Percentiles rank a stretch among this genome's conserved stretches.
Evolutionary conservation across 2,329 filamentous ascomycete genomes (phyloP).

Genomic region (Scedosporium apiospermum): DNA sequence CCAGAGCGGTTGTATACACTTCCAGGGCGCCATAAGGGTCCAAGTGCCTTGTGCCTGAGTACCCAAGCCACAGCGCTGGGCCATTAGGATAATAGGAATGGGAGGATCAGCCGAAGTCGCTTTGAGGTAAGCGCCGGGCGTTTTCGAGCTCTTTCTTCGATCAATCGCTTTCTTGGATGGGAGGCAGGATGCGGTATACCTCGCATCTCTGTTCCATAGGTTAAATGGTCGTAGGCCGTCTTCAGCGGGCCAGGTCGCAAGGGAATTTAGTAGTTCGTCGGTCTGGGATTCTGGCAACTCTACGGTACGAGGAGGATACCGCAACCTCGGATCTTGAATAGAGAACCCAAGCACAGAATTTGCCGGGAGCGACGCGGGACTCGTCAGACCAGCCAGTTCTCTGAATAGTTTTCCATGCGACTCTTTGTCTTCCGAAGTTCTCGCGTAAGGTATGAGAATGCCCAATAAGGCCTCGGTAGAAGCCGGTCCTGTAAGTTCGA

Average conservation of each 20-base stretch:
- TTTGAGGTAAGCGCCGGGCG: constrained; percentile 53
- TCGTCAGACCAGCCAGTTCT: constrained; percentile 49
- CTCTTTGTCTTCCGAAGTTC: constrained; percentile 16
- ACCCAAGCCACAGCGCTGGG: constrained; percentile 39
- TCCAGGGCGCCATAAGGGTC: constrained; percentile 84
- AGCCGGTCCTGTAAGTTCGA: constrained; percentile 54
- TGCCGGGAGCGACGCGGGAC: constrained; percentile 58
- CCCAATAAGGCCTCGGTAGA: constrained; percentile 70
- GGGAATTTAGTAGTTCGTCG: constrained; percentile 43
- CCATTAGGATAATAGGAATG: constrained; percentile 67
- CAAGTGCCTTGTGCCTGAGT: constrained; percentile 57
- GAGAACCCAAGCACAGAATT: constrained; percentile 65
- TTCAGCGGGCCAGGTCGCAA: constrained; percentile 62
- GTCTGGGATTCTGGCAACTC: constrained; percentile 20
- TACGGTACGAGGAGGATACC: constrained; percentile 58
- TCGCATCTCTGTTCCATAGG: constrained; percentile 60
- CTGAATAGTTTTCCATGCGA: constrained; percentile 40
- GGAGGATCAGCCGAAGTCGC: constrained; percentile 53
- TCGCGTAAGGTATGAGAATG: constrained; percentile 47
- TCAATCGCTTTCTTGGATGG: constrained; percentile 76
- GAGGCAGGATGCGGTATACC: constrained; percentile 55
- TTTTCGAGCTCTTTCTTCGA: constrained; percentile 55
- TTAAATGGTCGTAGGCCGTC: constrained; percentile 31
- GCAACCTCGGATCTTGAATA: constrained; percentile 69
- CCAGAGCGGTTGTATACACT: constrained; percentile 79